Percentiles rank a stretch among this genome's conserved stretches.
These are phyloP conservation scores for Tritrichomonas musculus DNA, from an alignment of 208 protist species.

Conservation along the genomic window DNA sequence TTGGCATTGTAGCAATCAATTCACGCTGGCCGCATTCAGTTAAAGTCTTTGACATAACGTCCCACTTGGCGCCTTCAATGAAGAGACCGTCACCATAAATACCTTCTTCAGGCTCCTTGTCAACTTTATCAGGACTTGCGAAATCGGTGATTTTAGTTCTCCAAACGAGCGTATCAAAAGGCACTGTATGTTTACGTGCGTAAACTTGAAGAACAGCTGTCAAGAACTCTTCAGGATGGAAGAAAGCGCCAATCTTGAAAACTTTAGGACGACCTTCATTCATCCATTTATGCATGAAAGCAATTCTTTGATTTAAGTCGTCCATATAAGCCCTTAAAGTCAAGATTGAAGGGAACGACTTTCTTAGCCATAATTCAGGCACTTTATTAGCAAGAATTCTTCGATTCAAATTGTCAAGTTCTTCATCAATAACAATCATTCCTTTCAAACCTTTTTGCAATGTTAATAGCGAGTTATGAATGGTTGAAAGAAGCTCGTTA, in stretches of 20 bases:
- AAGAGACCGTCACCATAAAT: conserved; percentile 86
- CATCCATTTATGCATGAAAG: conserved; percentile 83
- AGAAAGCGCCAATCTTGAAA: conserved; percentile 89
- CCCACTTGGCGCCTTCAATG: conserved; percentile 92
- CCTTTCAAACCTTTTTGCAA: conserved; percentile 87
- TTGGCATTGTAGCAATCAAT: conserved; percentile 82
- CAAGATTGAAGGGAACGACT: conserved; percentile 85
- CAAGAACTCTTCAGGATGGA: conserved; percentile 95
- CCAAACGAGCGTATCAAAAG: conserved; percentile 91
- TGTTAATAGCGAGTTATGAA: conserved; percentile 48
- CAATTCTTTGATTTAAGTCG: conserved; percentile 76
- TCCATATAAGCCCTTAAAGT: conserved; percentile 84
- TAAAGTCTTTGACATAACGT: conserved; percentile 68
- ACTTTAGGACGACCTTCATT: conserved; percentile 68
- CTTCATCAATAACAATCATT: conserved; percentile 79
- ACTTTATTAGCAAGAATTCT: conserved; percentile 83
- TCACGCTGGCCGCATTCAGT: conserved; percentile 87
- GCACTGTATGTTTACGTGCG: conserved; percentile 78
- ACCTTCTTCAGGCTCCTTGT: conserved; percentile 80
- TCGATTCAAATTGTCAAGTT: conserved; percentile 82
- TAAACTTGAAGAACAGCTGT: conserved; percentile 83
- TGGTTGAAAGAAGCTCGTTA: background rate
- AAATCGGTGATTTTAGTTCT: conserved; percentile 69
- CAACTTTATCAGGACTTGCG: conserved; percentile 30
- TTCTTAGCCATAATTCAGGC: conserved; percentile 72